These are phyloP conservation scores for Hypomyces perniciosus DNA, from an alignment of 2,329 filamentous ascomycete species.

Conservation along the genomic window DNA sequence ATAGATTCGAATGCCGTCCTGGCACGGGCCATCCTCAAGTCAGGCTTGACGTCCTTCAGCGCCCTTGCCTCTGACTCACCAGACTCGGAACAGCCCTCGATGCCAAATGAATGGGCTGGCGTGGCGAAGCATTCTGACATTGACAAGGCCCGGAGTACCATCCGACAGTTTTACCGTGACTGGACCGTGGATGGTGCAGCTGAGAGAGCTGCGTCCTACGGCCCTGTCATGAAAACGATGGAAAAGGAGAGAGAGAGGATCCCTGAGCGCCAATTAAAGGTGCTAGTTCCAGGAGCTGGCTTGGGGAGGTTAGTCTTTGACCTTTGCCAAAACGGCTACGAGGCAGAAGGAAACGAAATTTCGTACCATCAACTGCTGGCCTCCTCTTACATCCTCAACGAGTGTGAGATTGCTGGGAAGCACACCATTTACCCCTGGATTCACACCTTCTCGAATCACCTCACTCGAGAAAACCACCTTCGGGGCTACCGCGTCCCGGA, in stretches of 20 bases:
- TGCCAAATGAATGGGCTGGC: slow-evolving; percentile 61
- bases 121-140: slow-evolving; percentile 68
- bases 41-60: slow-evolving; percentile 62
- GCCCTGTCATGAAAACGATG: slow-evolving; percentile 64
- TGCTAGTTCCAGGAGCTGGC: slow-evolving; percentile 86
- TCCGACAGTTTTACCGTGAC: slow-evolving; percentile 91
- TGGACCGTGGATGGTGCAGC: slow-evolving; percentile 73
- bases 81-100: slow-evolving; percentile 33
- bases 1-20: slow-evolving; percentile 86
- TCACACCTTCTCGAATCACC: slow-evolving; percentile 81
- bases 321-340: slow-evolving; percentile 65
- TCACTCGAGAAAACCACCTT: slow-evolving; percentile 67
- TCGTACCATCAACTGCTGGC: slow-evolving; percentile 95
- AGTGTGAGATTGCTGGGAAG: slow-evolving; percentile 50
- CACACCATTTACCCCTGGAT: slow-evolving; percentile 82
- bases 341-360: slow-evolving; percentile 86
- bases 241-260: slow-evolving; percentile 36
- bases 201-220: slow-evolving; percentile 74
- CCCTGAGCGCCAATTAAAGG: slow-evolving; percentile 42
- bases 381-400: slow-evolving; percentile 70
- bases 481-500: slow-evolving; percentile 72
- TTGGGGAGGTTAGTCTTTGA: slow-evolving; percentile 87
- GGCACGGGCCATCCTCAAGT: slow-evolving; percentile 68
- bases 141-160: slow-evolving; percentile 86
- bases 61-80: slow-evolving; percentile 34